Conservation (phyloP, 371 early-diverging fungal genomes). For the Lichtheimia ramosa region DNA sequence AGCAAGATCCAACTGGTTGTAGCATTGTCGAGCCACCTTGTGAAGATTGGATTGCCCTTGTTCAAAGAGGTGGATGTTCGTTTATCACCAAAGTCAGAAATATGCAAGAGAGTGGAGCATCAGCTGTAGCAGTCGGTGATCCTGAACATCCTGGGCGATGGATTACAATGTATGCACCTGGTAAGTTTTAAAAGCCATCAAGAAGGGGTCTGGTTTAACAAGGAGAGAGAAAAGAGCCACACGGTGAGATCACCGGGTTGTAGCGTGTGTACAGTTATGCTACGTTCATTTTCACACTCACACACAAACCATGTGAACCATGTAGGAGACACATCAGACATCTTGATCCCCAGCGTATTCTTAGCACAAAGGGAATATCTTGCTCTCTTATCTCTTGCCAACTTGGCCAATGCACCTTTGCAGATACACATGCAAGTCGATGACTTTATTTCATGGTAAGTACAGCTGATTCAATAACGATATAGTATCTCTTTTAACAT, state of each 20-base stretch:
- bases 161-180: conserved; percentile 89
- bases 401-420: conserved; percentile 40
- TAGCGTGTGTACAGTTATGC: too few species aligned
- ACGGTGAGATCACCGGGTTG: too few species aligned
- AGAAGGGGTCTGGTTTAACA: not conserved
- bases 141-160: conserved; percentile 62
- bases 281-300: conserved; percentile 7
- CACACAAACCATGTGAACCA: conserved; percentile 1
- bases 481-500: not conserved
- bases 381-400: conserved; percentile 42
- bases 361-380: conserved; percentile 66
- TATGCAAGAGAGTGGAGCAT: conserved; percentile 86
- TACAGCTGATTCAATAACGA: not conserved
- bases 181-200: conserved; percentile 30
- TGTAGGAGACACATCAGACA: conserved; percentile 72
- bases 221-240: not conserved
- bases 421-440: conserved; percentile 32
- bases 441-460: conserved; percentile 37
- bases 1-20: conserved; percentile 40
- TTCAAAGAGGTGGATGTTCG: conserved; percentile 82
- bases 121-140: conserved; percentile 90
- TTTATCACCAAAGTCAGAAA: conserved; percentile 87
- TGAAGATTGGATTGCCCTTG: conserved; percentile 76
- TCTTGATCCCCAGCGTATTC: conserved; percentile 76
- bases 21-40: conserved; percentile 24